Evolutionary conservation across 108 stramenopile genomes (phyloP).

Genomic region (Skeletonema costatum): DNA sequence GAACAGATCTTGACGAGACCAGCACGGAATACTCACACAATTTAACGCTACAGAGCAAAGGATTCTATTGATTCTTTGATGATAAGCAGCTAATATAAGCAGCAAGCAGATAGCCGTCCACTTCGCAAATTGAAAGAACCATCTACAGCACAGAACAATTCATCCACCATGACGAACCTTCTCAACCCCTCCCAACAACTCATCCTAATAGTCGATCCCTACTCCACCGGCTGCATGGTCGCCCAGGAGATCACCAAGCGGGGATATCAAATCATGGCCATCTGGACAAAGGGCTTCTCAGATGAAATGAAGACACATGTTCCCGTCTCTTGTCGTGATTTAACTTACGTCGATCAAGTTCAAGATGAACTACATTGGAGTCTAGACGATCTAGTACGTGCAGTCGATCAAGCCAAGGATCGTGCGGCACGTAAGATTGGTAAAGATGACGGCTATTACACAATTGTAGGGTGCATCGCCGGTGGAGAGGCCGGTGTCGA

Average conservation of each 20-base stretch:
- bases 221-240: slow-evolving; percentile 85
- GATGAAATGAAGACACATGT: slow-evolving; percentile 79
- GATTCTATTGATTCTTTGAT: too few relatives aligned
- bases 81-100: too few relatives aligned
- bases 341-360: slow-evolving; percentile 66
- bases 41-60: too few relatives aligned
- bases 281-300: slow-evolving; percentile 72
- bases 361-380: slow-evolving; percentile 50
- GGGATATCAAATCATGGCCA: slow-evolving; percentile 71
- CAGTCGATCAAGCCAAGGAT: slow-evolving; percentile 17
- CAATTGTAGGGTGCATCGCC: slow-evolving; percentile 63
- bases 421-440: slow-evolving; percentile 3
- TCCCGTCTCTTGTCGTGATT: slow-evolving; percentile 54
- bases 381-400: slow-evolving; percentile 44
- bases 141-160: not conserved
- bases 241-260: slow-evolving; percentile 80
- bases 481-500: slow-evolving; percentile 90
- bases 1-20: too few relatives aligned
- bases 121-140: too few relatives aligned
- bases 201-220: slow-evolving; percentile 84
- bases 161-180: not conserved
- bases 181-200: slow-evolving; percentile 31
- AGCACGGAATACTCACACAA: too few relatives aligned
- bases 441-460: slow-evolving; percentile 22
- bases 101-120: too few relatives aligned